These are phyloP conservation scores for Margaritispora aquatica DNA, from an alignment of 495 filamentous ascomycete genomes.

Conservation along the genomic window DNA sequence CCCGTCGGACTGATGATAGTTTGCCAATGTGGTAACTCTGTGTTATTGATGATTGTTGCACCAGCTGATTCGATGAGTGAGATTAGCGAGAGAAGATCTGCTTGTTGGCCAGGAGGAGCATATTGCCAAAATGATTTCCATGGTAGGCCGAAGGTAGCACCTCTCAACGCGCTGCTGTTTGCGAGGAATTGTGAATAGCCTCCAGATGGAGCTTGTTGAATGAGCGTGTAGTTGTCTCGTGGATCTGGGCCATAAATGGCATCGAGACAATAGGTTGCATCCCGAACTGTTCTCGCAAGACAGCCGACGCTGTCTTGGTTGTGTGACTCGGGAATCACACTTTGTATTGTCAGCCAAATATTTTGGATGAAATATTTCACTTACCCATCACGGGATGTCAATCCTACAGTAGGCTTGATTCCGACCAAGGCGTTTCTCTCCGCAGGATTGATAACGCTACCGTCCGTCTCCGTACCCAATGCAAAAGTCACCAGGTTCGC, in stretches of 20 bases:
- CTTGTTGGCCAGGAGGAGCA: conserved; percentile 45
- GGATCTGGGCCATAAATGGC: conserved; percentile 54
- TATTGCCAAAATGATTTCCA: conserved; percentile 63
- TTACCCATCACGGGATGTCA: conserved; percentile 51
- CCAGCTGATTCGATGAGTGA: conserved; percentile 50
- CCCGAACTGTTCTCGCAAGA: conserved; percentile 59
- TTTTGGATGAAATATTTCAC: not conserved
- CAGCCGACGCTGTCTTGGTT: conserved; percentile 64
- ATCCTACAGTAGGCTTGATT: conserved; percentile 62
- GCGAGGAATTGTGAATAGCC: conserved; percentile 53
- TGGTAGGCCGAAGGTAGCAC: conserved; percentile 62
- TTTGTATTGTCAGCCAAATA: conserved; percentile 10
- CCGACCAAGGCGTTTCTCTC: conserved; percentile 59
- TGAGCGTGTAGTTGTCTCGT: conserved; percentile 53
- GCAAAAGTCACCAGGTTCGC: conserved; percentile 56
- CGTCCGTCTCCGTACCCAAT: conserved; percentile 70
- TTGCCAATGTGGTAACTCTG: conserved; percentile 57
- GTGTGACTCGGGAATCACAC: conserved; percentile 57
- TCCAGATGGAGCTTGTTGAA: conserved; percentile 44
- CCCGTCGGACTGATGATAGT: conserved; percentile 54
- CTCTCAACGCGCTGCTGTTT: conserved; percentile 45
- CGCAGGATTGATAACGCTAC: conserved; percentile 67
- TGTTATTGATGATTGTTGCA: conserved; percentile 63
- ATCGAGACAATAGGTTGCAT: conserved; percentile 60
- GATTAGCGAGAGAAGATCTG: conserved; percentile 46